These are phyloP conservation scores for Cystofilobasidium bisporidii DNA, from an alignment of 768 basidiomycete genomes.

Conservation along the genomic window DNA sequence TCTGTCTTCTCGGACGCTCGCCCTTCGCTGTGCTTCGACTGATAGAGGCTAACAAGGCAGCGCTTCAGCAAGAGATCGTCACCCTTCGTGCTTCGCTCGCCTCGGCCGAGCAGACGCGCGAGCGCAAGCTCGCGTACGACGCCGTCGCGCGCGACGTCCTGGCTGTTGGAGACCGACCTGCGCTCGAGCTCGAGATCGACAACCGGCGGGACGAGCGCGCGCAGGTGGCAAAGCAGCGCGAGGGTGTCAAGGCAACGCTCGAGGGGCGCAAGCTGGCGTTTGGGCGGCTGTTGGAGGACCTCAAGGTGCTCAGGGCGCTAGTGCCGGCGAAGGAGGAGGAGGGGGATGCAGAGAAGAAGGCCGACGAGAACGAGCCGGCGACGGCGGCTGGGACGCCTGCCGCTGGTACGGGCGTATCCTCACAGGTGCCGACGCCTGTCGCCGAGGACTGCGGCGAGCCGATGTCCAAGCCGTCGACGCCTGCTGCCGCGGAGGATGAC, in stretches of 20 bases:
- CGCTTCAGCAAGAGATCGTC: constrained; percentile 13
- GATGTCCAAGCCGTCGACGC: background rate
- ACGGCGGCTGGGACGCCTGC: background rate
- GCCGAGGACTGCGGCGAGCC: background rate
- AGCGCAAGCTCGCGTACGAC: constrained; percentile 26
- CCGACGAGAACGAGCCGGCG: background rate
- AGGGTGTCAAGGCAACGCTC: background rate
- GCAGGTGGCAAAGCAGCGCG: background rate
- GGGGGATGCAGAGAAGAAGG: background rate
- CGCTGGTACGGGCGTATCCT: background rate
- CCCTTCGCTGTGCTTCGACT: background rate
- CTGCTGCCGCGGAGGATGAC: background rate
- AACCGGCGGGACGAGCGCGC: background rate
- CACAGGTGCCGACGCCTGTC: background rate
- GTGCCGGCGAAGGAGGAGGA: background rate
- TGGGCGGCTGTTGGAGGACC: background rate
- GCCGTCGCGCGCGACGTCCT: constrained; percentile 16
- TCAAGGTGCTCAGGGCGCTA: background rate
- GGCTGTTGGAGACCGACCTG: background rate
- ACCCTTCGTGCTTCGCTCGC: background rate
- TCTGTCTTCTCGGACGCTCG: background rate
- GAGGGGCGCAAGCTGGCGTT: background rate
- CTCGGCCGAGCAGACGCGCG: constrained; percentile 5
- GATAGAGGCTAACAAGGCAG: background rate
- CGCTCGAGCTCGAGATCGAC: constrained; percentile 2